phyloP scores from a whole-genome alignment of 2,329 filamentous ascomycete genomes.

The Ophiostoma populinum region DNA sequence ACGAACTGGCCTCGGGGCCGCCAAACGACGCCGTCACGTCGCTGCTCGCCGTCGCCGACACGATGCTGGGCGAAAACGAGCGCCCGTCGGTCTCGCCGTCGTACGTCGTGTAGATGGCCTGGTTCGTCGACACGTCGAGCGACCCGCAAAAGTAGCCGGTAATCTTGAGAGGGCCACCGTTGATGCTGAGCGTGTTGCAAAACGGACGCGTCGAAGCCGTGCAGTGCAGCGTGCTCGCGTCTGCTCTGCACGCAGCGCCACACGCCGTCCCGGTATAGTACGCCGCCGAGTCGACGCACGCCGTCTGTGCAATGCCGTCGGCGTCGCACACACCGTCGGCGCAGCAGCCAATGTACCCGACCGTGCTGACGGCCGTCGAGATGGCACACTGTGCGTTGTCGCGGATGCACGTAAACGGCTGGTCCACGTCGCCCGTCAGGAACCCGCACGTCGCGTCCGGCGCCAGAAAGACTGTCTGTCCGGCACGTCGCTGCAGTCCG shows the following conservation, averaged over 20 bases:
- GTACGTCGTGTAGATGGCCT: conserved; percentile 9
- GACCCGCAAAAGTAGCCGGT: conserved; percentile 9
- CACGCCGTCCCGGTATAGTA: conserved; percentile 4
- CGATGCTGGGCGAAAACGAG: conserved; percentile 7
- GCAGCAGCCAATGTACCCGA: conserved; percentile 11
- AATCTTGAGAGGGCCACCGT: conserved; percentile 8
- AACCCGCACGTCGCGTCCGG: conserved; percentile 12
- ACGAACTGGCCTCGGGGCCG: neutral
- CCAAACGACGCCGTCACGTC: conserved; percentile 2
- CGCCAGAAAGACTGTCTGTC: conserved; percentile 8
- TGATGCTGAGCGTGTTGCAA: conserved; percentile 10
- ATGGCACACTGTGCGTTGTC: conserved; percentile 6
- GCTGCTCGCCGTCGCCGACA: neutral
- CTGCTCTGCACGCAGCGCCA: conserved; percentile 4
- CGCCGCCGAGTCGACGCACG: conserved; percentile 6
- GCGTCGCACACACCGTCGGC: conserved; percentile 3
- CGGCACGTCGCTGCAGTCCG: conserved; percentile 2
- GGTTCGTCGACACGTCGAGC: conserved; percentile 1
- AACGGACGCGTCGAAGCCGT: conserved; percentile 4
- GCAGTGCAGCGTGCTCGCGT: conserved; percentile 9
- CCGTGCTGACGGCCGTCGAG: conserved; percentile 2
- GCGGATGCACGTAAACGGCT: conserved; percentile 8
- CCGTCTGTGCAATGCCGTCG: conserved; percentile 4
- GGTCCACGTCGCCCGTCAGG: conserved; percentile 5
- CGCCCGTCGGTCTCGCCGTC: conserved; percentile 9